phyloP scores from a whole-genome alignment of 2,329 filamentous ascomycete species.

The Fusarium siculi region DNA sequence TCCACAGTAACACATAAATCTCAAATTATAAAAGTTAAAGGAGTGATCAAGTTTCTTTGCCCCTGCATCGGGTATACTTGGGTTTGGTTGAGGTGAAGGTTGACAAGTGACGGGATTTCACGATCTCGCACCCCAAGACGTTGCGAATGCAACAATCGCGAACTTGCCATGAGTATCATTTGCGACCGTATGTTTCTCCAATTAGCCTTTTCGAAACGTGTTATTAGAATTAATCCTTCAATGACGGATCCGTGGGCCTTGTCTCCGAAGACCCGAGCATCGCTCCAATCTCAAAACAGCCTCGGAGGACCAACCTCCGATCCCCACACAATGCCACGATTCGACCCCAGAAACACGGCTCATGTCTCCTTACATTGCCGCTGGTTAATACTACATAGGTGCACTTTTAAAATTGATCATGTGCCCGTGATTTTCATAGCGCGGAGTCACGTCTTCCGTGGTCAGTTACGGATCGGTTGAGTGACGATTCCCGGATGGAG shows the following conservation, averaged over 20 bases:
- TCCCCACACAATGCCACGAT: slow-evolving; percentile 9
- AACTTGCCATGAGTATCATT: too few relatives aligned
- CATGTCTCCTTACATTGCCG: not conserved
- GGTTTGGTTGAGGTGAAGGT: too few relatives aligned
- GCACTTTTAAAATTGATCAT: slow-evolving; percentile 4
- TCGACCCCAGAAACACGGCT: not conserved
- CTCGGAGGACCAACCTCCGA: slow-evolving; percentile 28
- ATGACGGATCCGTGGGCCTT: slow-evolving; percentile 22
- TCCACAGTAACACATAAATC: not conserved
- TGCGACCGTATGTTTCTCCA: fast-evolving
- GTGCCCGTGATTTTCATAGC: not conserved
- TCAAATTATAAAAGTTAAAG: not conserved
- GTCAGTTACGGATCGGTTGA: slow-evolving; percentile 9
- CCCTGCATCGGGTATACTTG: fast-evolving
- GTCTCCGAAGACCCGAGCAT: slow-evolving; percentile 4
- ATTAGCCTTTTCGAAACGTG: not conserved
- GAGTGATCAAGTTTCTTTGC: fast-evolving
- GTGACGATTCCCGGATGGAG: slow-evolving; percentile 7
- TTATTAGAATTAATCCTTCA: not conserved
- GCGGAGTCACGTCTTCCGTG: slow-evolving; percentile 17
- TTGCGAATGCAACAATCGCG: too few relatives aligned
- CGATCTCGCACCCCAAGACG: not conserved
- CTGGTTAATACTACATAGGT: not conserved
- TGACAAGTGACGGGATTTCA: fast-evolving
- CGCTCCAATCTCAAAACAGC: slow-evolving; percentile 4